These are phyloP conservation scores for Wickerhamomyces silvicola DNA, from an alignment of 805 yeast species.

Conservation along the genomic window DNA sequence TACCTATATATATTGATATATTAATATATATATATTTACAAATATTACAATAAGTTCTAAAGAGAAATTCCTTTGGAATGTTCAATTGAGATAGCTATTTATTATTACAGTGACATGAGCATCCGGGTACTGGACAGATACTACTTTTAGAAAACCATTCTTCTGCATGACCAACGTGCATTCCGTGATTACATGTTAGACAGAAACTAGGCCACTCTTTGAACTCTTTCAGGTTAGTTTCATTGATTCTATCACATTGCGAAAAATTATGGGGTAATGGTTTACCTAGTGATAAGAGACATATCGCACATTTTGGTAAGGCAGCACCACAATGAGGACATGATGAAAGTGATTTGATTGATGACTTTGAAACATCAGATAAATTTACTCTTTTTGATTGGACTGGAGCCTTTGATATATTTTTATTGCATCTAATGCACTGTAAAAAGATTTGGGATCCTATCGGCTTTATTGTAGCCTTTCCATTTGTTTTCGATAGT, in stretches of 20 bases:
- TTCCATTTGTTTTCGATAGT: constrained; percentile 49
- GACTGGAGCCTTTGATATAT: constrained; percentile 42
- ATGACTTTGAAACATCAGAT: too few species aligned
- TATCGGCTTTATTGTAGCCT: constrained; percentile 38
- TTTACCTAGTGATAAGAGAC: constrained; percentile 72
- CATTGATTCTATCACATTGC: constrained; percentile 7
- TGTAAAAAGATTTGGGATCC: constrained; percentile 77
- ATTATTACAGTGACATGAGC: constrained; percentile 75
- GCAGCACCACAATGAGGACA: constrained; percentile 89
- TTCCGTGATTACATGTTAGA: constrained; percentile 84
- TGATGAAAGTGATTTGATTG: too few species aligned
- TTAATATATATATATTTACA: too few species aligned
- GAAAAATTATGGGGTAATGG: constrained; percentile 37
- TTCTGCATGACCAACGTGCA: constrained; percentile 92
- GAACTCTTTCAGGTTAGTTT: constrained; percentile 29
- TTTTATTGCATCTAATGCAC: constrained; percentile 77
- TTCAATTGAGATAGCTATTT: constrained; percentile 20
- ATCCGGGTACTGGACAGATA: constrained; percentile 92
- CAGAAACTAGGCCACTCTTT: constrained; percentile 91
- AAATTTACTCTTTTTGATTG: too few species aligned
- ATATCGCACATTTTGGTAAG: constrained; percentile 86
- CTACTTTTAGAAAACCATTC: constrained; percentile 90
- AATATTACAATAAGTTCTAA: too few species aligned
- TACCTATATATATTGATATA: too few species aligned
- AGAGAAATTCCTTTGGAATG: not conserved